A percentile compares a stretch with the other conserved stretches of the same genome.
These are phyloP conservation scores for Pythium brachiatum DNA, from an alignment of 352 stramenopile species.

Conservation along the genomic window DNA sequence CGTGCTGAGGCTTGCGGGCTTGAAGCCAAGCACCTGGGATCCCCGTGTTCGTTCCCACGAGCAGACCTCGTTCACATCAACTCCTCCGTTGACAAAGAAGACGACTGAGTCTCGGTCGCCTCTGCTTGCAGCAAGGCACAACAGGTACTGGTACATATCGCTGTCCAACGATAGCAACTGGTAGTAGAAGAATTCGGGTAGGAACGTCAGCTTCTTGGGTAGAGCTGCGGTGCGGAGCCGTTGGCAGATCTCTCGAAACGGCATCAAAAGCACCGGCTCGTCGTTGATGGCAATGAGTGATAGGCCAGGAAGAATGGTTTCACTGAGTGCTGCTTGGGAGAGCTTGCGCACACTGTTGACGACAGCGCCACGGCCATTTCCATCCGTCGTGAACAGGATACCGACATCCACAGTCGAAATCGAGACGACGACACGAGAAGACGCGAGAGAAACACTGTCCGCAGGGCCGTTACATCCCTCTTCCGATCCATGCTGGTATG, in stretches of 20 bases:
- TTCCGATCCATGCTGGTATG: slow-evolving; percentile 36
- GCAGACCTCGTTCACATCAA: slow-evolving; percentile 65
- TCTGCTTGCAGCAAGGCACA: slow-evolving; percentile 64
- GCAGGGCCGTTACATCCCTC: neutral
- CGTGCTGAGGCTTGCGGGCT: slow-evolving; percentile 47
- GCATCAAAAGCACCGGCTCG: slow-evolving; percentile 74
- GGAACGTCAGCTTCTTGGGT: slow-evolving; percentile 80
- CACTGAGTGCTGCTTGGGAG: slow-evolving; percentile 77
- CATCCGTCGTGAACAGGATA: slow-evolving; percentile 80
- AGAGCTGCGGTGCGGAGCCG: slow-evolving; percentile 56
- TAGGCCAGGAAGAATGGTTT: slow-evolving; percentile 60
- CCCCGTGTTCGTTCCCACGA: slow-evolving; percentile 69
- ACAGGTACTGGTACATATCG: slow-evolving; percentile 80
- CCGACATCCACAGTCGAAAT: slow-evolving; percentile 83
- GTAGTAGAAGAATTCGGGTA: slow-evolving; percentile 87
- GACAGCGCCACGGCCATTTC: slow-evolving; percentile 70
- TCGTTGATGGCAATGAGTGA: slow-evolving; percentile 84
- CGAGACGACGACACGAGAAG: slow-evolving; percentile 62
- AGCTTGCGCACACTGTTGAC: slow-evolving; percentile 76
- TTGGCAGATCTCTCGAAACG: slow-evolving; percentile 74
- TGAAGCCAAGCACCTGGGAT: slow-evolving; percentile 72
- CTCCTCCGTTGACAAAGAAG: slow-evolving; percentile 49
- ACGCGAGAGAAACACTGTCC: slow-evolving; percentile 43
- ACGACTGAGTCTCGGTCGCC: slow-evolving; percentile 66
- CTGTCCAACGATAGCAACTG: slow-evolving; percentile 67